Conservation (phyloP, 176 grass and related monocot genomes). For the Cocos nucifera region DNA sequence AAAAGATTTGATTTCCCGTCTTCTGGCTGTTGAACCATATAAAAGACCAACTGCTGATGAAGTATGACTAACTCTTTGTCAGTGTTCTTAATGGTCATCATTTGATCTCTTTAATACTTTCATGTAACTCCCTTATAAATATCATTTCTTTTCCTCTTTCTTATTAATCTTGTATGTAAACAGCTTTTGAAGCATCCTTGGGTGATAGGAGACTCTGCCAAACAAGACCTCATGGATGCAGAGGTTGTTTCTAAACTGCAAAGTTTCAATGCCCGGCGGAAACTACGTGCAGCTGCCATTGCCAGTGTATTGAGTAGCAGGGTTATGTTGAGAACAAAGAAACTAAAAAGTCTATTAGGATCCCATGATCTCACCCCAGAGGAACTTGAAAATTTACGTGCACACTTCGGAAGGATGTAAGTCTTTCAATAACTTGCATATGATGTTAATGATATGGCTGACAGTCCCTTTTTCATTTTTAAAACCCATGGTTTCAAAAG, state of each 20-base stretch:
- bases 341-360: conserved; percentile 47
- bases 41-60: conserved; percentile 53
- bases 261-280: conserved; percentile 60
- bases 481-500: no score
- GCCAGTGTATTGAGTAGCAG: conserved; percentile 62
- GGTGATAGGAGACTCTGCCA: conserved; percentile 59
- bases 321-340: conserved; percentile 52
- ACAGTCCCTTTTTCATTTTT: no score
- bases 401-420: conserved; percentile 48
- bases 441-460: no score
- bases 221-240: conserved; percentile 54
- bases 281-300: conserved; percentile 50
- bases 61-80: conserved; percentile 22
- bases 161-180: conserved; percentile 4
- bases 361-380: conserved; percentile 50
- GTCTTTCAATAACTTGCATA: background rate
- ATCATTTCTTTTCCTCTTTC: no score
- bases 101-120: background rate
- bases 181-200: conserved; percentile 59
- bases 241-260: conserved; percentile 66
- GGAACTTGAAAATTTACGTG: conserved; percentile 49
- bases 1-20: conserved; percentile 52
- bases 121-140: no score
- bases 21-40: conserved; percentile 53
- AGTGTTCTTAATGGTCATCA: background rate